These are phyloP conservation scores for Thalassiosira ordinaria DNA, from an alignment of 352 stramenopile genomes.

Conservation along the genomic window DNA sequence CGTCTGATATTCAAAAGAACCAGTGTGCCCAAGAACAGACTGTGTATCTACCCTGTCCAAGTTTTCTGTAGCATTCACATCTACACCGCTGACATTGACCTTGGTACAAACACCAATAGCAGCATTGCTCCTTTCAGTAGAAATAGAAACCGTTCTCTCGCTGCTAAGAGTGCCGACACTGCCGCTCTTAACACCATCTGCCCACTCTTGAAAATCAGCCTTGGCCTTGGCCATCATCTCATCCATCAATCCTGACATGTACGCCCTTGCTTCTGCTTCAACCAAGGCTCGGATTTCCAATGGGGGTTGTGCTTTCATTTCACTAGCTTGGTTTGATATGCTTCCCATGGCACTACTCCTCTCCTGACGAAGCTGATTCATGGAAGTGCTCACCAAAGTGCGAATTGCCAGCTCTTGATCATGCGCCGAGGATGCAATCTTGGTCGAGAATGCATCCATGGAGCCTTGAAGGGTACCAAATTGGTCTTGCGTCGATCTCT, in stretches of 20 bases:
- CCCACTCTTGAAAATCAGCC: conserved; percentile 33
- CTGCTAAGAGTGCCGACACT: not conserved
- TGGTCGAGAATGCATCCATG: conserved; percentile 20
- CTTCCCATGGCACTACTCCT: conserved; percentile 2
- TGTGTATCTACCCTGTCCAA: not conserved
- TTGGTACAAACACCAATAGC: not conserved
- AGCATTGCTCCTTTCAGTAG: not conserved
- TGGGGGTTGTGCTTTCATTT: conserved; percentile 4
- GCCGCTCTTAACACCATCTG: conserved; percentile 12
- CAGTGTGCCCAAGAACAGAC: not conserved
- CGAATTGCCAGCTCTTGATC: conserved; percentile 22
- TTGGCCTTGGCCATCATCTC: conserved; percentile 20
- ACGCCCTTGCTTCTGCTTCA: conserved; percentile 24
- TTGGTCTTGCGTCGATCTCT: conserved; percentile 5
- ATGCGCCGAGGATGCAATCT: conserved; percentile 13
- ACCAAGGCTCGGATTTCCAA: conserved; percentile 17
- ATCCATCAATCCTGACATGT: conserved; percentile 10
- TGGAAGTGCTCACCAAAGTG: conserved; percentile 12
- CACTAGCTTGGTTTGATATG: conserved; percentile 1
- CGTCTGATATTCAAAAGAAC: too few species aligned
- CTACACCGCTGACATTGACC: conserved; percentile 1
- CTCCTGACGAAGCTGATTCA: conserved; percentile 24
- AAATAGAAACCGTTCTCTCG: not conserved
- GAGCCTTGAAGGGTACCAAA: conserved; percentile 15
- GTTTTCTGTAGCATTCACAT: not conserved